These are phyloP conservation scores for Aspergillus sp. DNA, from an alignment of 2,329 filamentous ascomycete genomes.

Conservation along the genomic window DNA sequence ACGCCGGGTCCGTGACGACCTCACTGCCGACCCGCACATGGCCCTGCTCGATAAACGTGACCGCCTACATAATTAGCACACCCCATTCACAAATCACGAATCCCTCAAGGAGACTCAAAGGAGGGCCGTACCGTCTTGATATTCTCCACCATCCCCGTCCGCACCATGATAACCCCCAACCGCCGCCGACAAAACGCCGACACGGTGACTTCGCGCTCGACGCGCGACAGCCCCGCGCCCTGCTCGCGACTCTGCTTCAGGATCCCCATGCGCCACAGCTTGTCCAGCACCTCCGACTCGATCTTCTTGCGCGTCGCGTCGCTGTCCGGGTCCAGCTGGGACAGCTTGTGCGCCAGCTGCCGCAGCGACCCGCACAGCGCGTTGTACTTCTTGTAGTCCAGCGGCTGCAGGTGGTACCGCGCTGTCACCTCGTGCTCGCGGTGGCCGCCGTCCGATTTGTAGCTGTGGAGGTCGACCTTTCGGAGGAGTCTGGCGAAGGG, in stretches of 20 bases:
- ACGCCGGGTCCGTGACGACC: slow-evolving; percentile 85
- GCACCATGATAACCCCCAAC: slow-evolving; percentile 86
- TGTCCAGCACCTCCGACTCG: slow-evolving; percentile 83
- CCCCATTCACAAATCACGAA: neutral
- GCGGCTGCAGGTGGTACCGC: slow-evolving; percentile 86
- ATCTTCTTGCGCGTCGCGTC: slow-evolving; percentile 78
- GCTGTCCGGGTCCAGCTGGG: slow-evolving; percentile 73
- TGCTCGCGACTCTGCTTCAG: slow-evolving; percentile 73
- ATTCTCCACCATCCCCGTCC: slow-evolving; percentile 87
- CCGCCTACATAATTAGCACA: slow-evolving; percentile 32
- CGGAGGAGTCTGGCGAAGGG: slow-evolving; percentile 65
- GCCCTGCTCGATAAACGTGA: slow-evolving; percentile 86
- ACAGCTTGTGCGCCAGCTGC: slow-evolving; percentile 84
- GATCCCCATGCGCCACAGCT: slow-evolving; percentile 90
- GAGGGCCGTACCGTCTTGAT: slow-evolving; percentile 65
- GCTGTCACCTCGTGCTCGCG: slow-evolving; percentile 76
- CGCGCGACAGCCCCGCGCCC: slow-evolving; percentile 64
- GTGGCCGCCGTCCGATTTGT: slow-evolving; percentile 84
- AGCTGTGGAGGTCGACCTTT: slow-evolving; percentile 92
- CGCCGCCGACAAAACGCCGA: slow-evolving; percentile 81
- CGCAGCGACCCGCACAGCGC: slow-evolving; percentile 75
- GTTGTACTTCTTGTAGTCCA: slow-evolving; percentile 74
- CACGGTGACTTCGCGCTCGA: slow-evolving; percentile 87
- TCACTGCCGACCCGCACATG: slow-evolving; percentile 91
- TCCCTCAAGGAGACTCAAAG: slow-evolving; percentile 4